Evolutionary conservation across 768 basidiomycete species (phyloP), one percentile per base, ranked within the genome.

Genomic region (Rhodotorula toruloides): DNA sequence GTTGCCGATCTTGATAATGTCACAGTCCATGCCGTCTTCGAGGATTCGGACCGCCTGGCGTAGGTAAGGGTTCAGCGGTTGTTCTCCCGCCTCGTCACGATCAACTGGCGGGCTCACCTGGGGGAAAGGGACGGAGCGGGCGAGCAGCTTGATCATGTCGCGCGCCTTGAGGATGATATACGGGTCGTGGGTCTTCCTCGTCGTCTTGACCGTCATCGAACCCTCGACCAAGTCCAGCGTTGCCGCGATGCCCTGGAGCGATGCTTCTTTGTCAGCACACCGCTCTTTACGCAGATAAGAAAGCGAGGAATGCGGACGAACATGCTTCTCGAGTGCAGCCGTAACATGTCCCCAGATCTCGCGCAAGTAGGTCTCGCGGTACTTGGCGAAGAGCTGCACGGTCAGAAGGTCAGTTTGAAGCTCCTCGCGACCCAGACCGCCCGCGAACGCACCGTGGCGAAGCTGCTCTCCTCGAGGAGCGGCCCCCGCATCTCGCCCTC

Each of bases 1-100:
- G 73, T 83, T 93, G 22, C 96, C 94, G 67, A 98, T 97, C 79
- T 98, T 97, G 77, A 99, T 97, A 70, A 99, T 93, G 77, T 99
- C 96, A 77, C 91, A 96, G 4, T 91, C 89, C 29, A 88, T 82
- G 53, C 83, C 83, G 76, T 99, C 96, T 64, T 96, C 87, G 60
- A 99, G 79, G 49, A 97, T 86, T 77, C 92, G 92, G 58, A 88
- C 83, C 0, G 91, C 93, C 76, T 94, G 89, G 10, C 80, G 34
- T 9, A 9, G 19, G 8, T 2, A 25, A 7, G 12, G 5, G 19
- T 17, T 37, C 31, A 60, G n/a, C 34, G 12, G 9, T 27, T 36
- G 27, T 22, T 3, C 37, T 9, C 8, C 2, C 4, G 19, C 8
- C 1, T 19, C n/a, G 10, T 47, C n/a, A 44, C 11, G 22, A 54